Evolutionary conservation across 441 rosid genomes (phyloP), one percentile per base, ranked within the genome.

Genomic region (Pelargonium citronellum): DNA sequence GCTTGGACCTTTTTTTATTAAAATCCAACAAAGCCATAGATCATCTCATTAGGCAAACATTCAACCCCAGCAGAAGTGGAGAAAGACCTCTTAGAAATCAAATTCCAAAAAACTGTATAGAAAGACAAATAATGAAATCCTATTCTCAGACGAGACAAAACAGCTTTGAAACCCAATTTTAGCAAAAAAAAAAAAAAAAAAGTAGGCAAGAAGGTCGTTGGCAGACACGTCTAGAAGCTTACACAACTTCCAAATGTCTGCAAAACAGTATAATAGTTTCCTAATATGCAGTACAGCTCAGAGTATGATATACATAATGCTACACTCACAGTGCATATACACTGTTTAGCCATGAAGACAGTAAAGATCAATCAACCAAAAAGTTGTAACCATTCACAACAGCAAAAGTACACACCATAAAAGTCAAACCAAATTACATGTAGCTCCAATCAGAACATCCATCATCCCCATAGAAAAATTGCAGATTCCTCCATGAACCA

Each of bases 1-100:
- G 89, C 91, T 77, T 84, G 90, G 75, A 87, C 95, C 95, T 89
- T 79, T 58, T 58, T 68, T 39, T 49, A 34, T 30, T 62, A 37
- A 41, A 78, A 65, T 68, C 60, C 66, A 76, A 69, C 77, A 22
- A 62, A 55, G 62, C 49, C 39, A 66, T 3, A 17, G 19, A 7
- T 39, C 67, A 62, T 13, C 20, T 49, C 20, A 60, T 11, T 41
- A 68, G 66, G 64, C 17, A 15, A 43, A 13, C 10, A 34, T 64
- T n/a, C 24, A 64, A 3, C n/a, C 53, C 13, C n/a, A 3, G 53
- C 8, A 71, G 10, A 51, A 65, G 49, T n/a, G 13, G 53, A 47
- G 53, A 30, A 0, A 71, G 39, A 39, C 61, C 61, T 11, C 12
- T 9, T 13, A 34, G 11, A 4, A 24, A 61, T 20, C 1, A 41